Evolutionary conservation across 352 stramenopile species (phyloP), one percentile per base, ranked within the genome.

Genomic region (Globisporangium nagaii): DNA sequence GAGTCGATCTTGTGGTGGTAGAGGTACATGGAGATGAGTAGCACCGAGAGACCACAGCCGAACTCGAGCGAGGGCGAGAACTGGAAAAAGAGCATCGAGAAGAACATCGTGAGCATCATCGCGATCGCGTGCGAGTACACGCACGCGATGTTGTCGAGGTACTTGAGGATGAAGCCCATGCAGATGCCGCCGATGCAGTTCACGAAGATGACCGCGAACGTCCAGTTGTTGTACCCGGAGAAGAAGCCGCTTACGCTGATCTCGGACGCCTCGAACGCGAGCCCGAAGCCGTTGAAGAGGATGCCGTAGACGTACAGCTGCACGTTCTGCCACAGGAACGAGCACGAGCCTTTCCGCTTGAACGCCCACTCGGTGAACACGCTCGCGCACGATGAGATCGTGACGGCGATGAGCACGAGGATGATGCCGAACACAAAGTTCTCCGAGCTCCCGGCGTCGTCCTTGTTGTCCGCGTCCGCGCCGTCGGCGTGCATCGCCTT

Each of bases 81-180:
- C 20, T 68, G 53, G 65, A 95, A 93, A 55, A 95, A 93, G 27
- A 95, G 34, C 69, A 93, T 92, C 9, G 79, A 93, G 52, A 90
- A 84, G 52, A 90, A 62, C 76, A 89, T 92, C 37, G 84, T 95
- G 54, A 95, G 78, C 76, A 95, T 90, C 84, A 95, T 95, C 30
- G 82, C 84, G 56, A 95, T 73, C 20, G 81, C 83, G 51, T 95
- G 84, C 19, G 80, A 79, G 66, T 90, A 93, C 5, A 93, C 80
- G 51, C 76, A 88, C 32, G 81, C 84, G n/a, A 95, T 95, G 61
- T 95, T 95, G 79, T 95, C 84, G n/a, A 95, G 48, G 57, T 82
- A 95, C 64, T 93, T 93, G 53, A 95, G 69, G 48, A 95, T 88
- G 28, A 85, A 70, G 40, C 78, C 82, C 68, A 93, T 85, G 35